Evolutionary conservation across 202 grass and related monocot species (phyloP).

Genomic region (Setaria viridis): DNA sequence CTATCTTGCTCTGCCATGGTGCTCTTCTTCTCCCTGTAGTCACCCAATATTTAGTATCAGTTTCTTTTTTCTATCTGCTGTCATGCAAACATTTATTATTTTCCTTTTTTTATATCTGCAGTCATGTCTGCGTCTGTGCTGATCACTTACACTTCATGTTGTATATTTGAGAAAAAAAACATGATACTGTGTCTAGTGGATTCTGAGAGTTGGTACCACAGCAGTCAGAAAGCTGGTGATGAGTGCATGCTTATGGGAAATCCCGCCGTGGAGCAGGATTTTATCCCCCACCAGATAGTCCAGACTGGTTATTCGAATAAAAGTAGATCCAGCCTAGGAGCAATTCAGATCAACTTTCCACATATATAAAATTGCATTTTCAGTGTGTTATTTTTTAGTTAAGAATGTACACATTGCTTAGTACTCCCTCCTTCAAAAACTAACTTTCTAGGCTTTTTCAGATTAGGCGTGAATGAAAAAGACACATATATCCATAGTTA

Average conservation of each 20-base stretch:
- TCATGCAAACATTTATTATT: not conserved
- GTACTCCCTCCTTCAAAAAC: too few species aligned
- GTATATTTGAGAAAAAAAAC: not conserved
- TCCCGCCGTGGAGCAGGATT: not conserved
- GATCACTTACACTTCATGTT: not conserved
- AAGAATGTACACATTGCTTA: too few species aligned
- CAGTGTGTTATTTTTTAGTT: not conserved
- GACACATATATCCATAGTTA: too few species aligned
- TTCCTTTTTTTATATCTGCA: not conserved
- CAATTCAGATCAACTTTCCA: not conserved
- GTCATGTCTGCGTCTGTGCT: not conserved
- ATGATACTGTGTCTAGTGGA: conserved; percentile 1
- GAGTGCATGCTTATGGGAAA: not conserved
- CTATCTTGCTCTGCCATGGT: not conserved
- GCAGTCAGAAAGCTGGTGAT: not conserved
- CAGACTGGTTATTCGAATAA: not conserved
- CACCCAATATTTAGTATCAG: not conserved
- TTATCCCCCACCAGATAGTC: not conserved
- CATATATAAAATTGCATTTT: not conserved
- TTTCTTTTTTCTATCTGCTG: not conserved
- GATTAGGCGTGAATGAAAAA: too few species aligned
- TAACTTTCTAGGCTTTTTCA: too few species aligned
- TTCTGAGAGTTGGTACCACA: not conserved
- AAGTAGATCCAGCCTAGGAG: not conserved
- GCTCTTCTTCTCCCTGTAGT: not conserved